Percentiles rank a stretch among this genome's conserved stretches.
Evolutionary conservation across 2,329 filamentous ascomycete genomes (phyloP).

Genomic region (Apiospora aurea): DNA sequence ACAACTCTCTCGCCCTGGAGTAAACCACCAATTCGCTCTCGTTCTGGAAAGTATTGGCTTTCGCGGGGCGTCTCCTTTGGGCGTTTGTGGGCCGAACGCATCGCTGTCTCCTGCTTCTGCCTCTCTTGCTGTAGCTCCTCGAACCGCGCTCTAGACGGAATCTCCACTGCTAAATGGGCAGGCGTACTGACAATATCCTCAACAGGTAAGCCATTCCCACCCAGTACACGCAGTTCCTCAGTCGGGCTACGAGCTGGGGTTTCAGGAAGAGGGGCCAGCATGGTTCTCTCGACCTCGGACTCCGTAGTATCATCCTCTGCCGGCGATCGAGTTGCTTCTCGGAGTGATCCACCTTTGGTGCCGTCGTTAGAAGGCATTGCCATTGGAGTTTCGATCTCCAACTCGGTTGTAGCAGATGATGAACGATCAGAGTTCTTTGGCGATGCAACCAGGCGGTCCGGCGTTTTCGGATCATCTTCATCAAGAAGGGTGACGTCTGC

Average conservation of each 20-base stretch:
- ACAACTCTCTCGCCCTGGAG: background rate
- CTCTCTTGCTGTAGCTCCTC: background rate
- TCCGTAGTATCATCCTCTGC: background rate
- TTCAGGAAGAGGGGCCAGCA: conserved; percentile 4
- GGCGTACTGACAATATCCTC: too few relatives aligned
- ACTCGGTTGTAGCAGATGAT: background rate
- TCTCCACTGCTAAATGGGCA: background rate
- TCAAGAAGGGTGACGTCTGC: background rate
- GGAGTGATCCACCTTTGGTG: background rate
- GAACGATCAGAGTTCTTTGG: background rate
- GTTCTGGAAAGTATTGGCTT: background rate
- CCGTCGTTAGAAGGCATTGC: background rate
- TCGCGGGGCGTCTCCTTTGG: background rate
- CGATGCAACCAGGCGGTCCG: background rate
- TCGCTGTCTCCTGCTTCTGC: background rate
- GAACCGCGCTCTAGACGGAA: background rate
- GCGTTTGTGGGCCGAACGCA: background rate
- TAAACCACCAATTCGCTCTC: background rate
- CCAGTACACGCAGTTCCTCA: background rate
- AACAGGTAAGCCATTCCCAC: background rate
- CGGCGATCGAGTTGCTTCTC: background rate
- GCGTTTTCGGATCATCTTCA: background rate
- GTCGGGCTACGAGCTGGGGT: background rate
- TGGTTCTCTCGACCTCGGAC: background rate
- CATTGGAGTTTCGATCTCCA: background rate